Conservation (phyloP, 495 filamentous ascomycete species). For the Xylaria scruposa region DNA sequence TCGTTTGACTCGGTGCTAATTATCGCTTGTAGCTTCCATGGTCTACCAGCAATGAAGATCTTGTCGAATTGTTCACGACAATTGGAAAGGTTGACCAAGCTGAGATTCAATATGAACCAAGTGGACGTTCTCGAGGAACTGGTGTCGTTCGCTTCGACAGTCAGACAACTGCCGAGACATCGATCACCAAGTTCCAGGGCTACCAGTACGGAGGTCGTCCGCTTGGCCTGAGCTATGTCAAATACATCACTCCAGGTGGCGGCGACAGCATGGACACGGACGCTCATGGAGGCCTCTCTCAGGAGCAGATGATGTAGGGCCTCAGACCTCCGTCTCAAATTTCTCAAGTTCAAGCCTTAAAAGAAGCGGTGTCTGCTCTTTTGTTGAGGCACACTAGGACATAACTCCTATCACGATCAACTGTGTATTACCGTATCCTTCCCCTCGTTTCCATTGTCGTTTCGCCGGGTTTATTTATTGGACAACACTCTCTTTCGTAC, state of each 20-base stretch:
- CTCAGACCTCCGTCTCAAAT: not conserved
- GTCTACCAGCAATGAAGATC: conserved; percentile 98
- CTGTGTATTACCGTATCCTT: conserved; percentile 9
- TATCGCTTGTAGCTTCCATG: conserved; percentile 76
- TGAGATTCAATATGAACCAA: conserved; percentile 97
- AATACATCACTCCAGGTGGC: conserved; percentile 73
- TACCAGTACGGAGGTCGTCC: conserved; percentile 98
- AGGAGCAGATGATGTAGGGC: conserved; percentile 94
- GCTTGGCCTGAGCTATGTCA: conserved; percentile 88
- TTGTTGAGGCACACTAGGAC: not conserved
- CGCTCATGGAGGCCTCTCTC: conserved; percentile 76
- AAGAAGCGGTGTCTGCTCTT: not conserved
- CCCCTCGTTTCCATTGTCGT: conserved; percentile 15
- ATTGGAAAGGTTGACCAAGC: conserved; percentile 98
- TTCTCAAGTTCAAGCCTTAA: not conserved
- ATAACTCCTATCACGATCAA: not conserved
- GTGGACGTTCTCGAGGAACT: conserved; percentile 91
- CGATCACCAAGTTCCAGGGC: conserved; percentile 95
- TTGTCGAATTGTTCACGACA: conserved; percentile 94
- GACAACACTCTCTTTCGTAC: not conserved
- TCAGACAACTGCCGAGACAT: conserved; percentile 83
- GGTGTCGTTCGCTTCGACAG: conserved; percentile 94
- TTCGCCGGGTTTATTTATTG: conserved; percentile 1
- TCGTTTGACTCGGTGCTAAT: conserved; percentile 32
- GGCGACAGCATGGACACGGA: conserved; percentile 86